Base-by-base conservation (phyloP, 768 basidiomycete species). In the Inosperma sp. region DNA sequence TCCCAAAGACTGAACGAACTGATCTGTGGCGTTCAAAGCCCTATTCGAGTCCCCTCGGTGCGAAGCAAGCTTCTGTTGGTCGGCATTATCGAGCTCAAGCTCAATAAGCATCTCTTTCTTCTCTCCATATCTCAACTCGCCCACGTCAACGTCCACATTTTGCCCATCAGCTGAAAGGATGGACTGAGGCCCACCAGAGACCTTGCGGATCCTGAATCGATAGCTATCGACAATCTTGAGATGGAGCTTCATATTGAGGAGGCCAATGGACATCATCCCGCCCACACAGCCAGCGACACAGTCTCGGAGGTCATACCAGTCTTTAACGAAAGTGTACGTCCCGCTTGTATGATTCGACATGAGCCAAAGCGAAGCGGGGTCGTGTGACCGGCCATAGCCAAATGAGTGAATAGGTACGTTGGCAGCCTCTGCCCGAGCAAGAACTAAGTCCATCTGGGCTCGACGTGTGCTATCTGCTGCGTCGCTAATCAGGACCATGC, bases 301-400 rank as follows among this genome's bases (percentile, higher is more conserved):
- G 60, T 88, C 84, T 19, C 90, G 84, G 25, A 98, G 82, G 66
- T 97, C 91, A 65, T 97, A 94, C 88, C 94, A 97, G 64, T 96
- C 95, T 69, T 89, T 90, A 54, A 97, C 93, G 60, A 96, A 99
- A 4, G 94, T 97, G 71, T 98, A 98, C 23, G 93, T 96, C 21
- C 96, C 96, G 56, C 83, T 83, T 3, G 96, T 97, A 66, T 98
- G 93, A 67, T 97, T 98, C 8, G 94, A 97, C 79, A 99, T 94
- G 39, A 98, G 83, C 96, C 96, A 98, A 27, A 99, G 80, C 6
- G 93, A 95, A 12, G 92, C 92, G 14, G 96, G 96, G 66, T 98
- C 96, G 64, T 98, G 96, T 13, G 92, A 89, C 52, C 91, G 88
- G 22, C 94, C 95, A 62, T 95, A 99, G 45, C 96, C 96, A 57